phyloP scores from a whole-genome alignment of 192 early-diverging fungal species.

The Cetraspora pellucida region DNA sequence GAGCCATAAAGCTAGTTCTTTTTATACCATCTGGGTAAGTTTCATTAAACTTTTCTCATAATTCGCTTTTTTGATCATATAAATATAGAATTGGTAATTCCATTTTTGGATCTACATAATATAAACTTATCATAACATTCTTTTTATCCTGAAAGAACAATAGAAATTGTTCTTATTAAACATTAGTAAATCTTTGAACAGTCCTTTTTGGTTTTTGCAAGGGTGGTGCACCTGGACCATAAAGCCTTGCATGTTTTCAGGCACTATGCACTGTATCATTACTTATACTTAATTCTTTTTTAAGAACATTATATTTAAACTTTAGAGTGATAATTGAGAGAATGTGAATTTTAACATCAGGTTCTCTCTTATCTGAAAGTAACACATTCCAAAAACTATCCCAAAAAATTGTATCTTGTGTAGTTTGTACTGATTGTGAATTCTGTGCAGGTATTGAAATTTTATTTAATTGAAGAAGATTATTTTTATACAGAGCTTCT shows the following conservation, averaged over 20 bases:
- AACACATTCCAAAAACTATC: background rate
- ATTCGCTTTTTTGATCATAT: background rate
- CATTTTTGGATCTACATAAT: conserved; percentile 1
- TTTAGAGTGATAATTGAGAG: background rate
- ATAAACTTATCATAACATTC: conserved; percentile 3
- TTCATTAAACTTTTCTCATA: too few relatives aligned
- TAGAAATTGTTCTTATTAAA: conserved; percentile 7
- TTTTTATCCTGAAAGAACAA: conserved; percentile 13
- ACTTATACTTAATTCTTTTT: background rate
- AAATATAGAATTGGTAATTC: conserved; percentile 1
- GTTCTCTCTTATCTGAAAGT: background rate
- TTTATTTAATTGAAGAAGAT: too few relatives aligned
- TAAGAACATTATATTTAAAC: background rate
- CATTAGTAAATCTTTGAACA: background rate
- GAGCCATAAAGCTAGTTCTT: conserved; percentile 3
- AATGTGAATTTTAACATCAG: background rate
- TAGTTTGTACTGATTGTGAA: background rate
- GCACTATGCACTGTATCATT: background rate
- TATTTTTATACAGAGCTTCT: too few relatives aligned
- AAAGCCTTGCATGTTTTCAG: background rate
- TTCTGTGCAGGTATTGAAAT: too few relatives aligned
- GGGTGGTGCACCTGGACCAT: background rate
- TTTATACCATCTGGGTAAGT: background rate
- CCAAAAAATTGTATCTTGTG: background rate
- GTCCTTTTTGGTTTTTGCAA: conserved; percentile 10